Base-by-base conservation (phyloP, 768 basidiomycete genomes). In the Panus rudis region DNA sequence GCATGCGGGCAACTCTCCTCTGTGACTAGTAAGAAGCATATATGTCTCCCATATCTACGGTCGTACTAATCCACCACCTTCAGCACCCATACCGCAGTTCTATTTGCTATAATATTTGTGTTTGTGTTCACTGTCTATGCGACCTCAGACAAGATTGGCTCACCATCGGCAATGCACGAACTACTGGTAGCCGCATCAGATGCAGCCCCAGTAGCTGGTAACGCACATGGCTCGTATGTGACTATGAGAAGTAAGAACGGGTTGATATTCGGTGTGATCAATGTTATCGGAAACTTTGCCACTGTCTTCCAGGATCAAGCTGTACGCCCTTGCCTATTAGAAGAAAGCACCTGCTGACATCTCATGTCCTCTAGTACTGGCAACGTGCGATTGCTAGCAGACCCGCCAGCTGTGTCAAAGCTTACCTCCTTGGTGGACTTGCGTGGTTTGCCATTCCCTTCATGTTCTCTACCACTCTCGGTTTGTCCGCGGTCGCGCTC, bases 401-500 rank as follows among this genome's bases (percentile, higher is more conserved):
- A 13, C 91, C 90, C 0, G 81, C 78, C 1, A 81, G 75, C n/a
- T 85, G 84, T 11, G 91, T 93, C 46, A 92, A 92, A 61, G 92
- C 87, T 0, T 97, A 91, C 65, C 68, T 93, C 3, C 71, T 92
- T 6, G 93, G 92, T 33, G 92, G 92, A 3, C 59, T 92, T 6
- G 84, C 89, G 2, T 96, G 93, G 92, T 91, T 93, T 56, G 78
- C 85, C 1, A 90, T 92, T 46, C 90, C 90, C 0, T 89, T 92
- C 60, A 75, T 76, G 6, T 79, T 97, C 52, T 84, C 92, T 1
- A 92, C 88, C 0, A 87, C 86, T 2, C 75, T 96, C 30, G 93
- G 93, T 7, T 72, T 97, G 2, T 76, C 89, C 12, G 92, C 89
- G 4, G 85, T 91, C 4, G 93, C 92, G 0, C 73, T 97, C 13